Evolutionary conservation across 768 basidiomycete genomes (phyloP), one percentile per base, ranked within the genome.

Genomic region (Suillus placidus): DNA sequence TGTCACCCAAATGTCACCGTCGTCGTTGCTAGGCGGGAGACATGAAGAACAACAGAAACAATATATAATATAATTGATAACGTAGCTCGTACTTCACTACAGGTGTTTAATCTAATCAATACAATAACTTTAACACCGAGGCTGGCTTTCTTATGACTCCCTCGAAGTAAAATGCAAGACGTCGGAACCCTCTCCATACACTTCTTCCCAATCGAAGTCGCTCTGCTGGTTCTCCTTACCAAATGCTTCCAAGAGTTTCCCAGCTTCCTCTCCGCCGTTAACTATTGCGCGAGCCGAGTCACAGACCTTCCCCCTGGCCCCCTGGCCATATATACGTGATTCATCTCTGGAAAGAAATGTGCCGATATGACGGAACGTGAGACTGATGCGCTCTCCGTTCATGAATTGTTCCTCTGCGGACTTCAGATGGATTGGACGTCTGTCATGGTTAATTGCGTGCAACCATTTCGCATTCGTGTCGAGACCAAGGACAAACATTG

Each of bases 401-500:
- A 83, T 79, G 52, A 79, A 77, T 37, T 75, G 83, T 77, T 94
- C 92, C 32, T 78, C 83, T 2, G 74, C 71, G 2, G 82, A 80
- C 74, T 93, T 94, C 4, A 76, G 72, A 7, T 72, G 65, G 4
- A 81, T 65, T 4, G 85, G 84, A 1, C 93, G 88, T 68, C 91
- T 93, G 78, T 94, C 92, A 62, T 86, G 86, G 66, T 87, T 85
- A 68, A 94, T 91, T 49, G 85, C 87, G 71, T 94, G 92, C 62
- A 93, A 78, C 90, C 91, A 94, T 65, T 81, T 83, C 63, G 80
- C 79, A 70, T 94, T 94, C 57, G 92, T 93, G 62, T 83, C 81
- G 6, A 87, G 82, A 1, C 92, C 92, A 80, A 94, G 80, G 65
- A 92, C 87, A 73, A 94, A 93, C 83, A 93, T 88, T 6, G 91